Conservation (phyloP, 257 asterid genomes). For the Solanum gracilifrons region DNA sequence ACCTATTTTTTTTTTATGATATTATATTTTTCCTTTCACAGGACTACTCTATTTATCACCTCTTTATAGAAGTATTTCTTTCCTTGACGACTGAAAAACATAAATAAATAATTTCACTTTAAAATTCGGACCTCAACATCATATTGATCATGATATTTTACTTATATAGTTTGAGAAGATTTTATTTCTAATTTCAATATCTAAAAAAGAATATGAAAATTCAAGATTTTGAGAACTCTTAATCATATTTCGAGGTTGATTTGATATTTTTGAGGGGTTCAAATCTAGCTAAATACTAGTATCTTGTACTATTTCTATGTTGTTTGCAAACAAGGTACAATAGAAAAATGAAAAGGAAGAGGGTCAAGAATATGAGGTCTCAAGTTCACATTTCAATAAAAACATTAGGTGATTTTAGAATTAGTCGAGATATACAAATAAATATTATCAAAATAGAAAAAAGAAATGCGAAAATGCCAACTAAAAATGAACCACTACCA, state of each 20-base stretch:
- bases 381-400: neutral
- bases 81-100: neutral
- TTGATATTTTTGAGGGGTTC: neutral
- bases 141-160: neutral
- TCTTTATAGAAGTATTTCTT: neutral
- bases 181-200: too few species aligned
- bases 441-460: neutral
- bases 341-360: neutral
- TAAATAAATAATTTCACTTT: neutral
- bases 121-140: neutral
- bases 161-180: too few species aligned
- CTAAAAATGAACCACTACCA: neutral
- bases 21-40: neutral
- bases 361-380: neutral
- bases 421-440: fast-evolving
- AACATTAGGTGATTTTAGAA: neutral
- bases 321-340: neutral
- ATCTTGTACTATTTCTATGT: neutral
- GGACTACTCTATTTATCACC: neutral
- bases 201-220: too few species aligned
- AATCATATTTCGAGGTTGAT: neutral
- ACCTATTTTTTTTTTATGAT: neutral
- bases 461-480: neutral
- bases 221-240: too few species aligned
- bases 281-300: neutral